These are phyloP conservation scores for Grosmannia clavigera DNA, from an alignment of 2,329 filamentous ascomycete species.

Conservation along the genomic window DNA sequence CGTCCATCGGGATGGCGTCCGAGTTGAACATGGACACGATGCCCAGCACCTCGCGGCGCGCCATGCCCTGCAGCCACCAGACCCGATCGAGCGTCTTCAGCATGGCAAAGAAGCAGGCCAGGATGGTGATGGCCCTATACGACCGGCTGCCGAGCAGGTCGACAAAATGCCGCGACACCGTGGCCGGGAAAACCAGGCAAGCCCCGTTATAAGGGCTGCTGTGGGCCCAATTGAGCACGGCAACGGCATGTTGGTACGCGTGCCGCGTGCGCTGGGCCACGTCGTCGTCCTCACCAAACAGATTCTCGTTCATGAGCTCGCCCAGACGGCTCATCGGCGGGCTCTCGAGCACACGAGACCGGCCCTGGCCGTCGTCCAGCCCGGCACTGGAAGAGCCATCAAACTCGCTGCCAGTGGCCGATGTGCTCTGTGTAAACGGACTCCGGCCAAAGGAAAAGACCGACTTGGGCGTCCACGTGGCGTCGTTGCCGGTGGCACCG, in stretches of 20 bases:
- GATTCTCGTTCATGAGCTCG: slow-evolving; percentile 18
- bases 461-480: background rate
- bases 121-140: slow-evolving; percentile 49
- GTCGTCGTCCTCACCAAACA: slow-evolving; percentile 9
- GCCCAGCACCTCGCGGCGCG: slow-evolving; percentile 52
- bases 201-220: slow-evolving; percentile 45
- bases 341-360: background rate
- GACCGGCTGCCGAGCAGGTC: slow-evolving; percentile 46
- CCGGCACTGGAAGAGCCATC: background rate
- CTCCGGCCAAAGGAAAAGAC: background rate
- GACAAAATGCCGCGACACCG: slow-evolving; percentile 48
- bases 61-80: slow-evolving; percentile 61
- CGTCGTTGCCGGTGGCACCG: background rate
- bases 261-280: slow-evolving; percentile 29
- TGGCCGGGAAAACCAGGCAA: slow-evolving; percentile 50
- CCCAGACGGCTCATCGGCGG: slow-evolving; percentile 12
- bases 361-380: background rate
- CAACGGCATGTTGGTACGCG: slow-evolving; percentile 52
- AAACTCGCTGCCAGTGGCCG: background rate
- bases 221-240: slow-evolving; percentile 54
- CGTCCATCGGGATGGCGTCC: slow-evolving; percentile 30
- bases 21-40: slow-evolving; percentile 46
- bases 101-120: slow-evolving; percentile 55
- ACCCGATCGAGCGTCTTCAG: slow-evolving; percentile 47
- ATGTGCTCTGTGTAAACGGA: background rate